Percentiles rank a stretch among this genome's conserved stretches.
phyloP scores from a whole-genome alignment of 805 yeast genomes.

The Aciculoconidium aculeatum region DNA sequence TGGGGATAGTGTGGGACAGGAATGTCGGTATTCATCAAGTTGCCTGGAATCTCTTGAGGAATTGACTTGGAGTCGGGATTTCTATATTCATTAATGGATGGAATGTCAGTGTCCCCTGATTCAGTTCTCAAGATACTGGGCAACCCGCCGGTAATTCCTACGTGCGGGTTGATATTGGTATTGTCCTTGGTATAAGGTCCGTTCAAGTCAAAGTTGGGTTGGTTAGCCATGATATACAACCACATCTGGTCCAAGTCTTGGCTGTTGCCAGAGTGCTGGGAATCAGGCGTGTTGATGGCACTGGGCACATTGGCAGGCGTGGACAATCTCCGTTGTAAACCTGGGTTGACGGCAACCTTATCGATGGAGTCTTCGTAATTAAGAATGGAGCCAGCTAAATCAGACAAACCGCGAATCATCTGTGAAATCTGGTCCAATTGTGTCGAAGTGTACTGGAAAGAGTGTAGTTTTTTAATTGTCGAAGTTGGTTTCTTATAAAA shows the following conservation, averaged over 20 bases:
- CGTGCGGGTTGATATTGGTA: too few species aligned
- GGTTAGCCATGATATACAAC: conserved; percentile 9
- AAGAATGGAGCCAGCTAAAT: conserved; percentile 4
- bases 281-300: conserved; percentile 4
- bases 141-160: too few species aligned
- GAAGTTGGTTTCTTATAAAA: conserved; percentile 7
- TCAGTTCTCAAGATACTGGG: too few species aligned
- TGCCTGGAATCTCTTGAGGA: too few species aligned
- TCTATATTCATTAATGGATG: too few species aligned
- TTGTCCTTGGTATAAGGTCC: conserved; percentile 3
- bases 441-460: conserved; percentile 8
- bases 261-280: conserved; percentile 4
- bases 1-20: too few species aligned
- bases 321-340: conserved; percentile 1
- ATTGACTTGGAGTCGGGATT: too few species aligned
- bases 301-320: conserved; percentile 1
- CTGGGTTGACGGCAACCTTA: conserved; percentile 6
- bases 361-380: conserved; percentile 7
- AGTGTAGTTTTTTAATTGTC: conserved; percentile 6
- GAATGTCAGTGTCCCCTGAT: too few species aligned
- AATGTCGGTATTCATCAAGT: too few species aligned
- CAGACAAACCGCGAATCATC: conserved; percentile 5
- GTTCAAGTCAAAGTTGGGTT: conserved; percentile 2
- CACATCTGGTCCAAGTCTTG: conserved; percentile 10
- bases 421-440: conserved; percentile 9